Conservation (phyloP, 2,329 filamentous ascomycete genomes). For the Cercospora beticola region DNA sequence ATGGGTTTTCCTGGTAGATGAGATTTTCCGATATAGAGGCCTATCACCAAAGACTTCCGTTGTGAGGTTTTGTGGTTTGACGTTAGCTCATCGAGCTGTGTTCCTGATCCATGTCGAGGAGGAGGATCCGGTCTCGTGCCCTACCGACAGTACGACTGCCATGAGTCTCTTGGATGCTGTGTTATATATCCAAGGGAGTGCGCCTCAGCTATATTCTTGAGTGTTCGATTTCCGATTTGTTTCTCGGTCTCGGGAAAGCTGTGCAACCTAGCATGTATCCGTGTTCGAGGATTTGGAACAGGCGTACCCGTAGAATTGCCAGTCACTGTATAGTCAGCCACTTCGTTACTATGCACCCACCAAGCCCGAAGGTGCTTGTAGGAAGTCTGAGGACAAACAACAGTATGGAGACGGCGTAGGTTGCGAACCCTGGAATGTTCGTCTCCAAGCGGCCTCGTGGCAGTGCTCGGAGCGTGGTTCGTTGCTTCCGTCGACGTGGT, state of each 20-base stretch:
- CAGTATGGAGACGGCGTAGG: no score
- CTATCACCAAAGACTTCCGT: not conserved
- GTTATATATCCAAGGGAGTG: not conserved
- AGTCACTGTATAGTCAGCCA: not conserved
- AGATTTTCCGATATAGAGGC: not conserved
- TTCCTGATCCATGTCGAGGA: not conserved
- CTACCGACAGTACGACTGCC: not conserved
- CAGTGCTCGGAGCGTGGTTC: not conserved
- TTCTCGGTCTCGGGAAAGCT: not conserved
- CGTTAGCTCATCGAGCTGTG: not conserved
- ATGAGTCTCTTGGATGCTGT: not conserved
- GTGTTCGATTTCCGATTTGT: not conserved
- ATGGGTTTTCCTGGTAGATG: not conserved
- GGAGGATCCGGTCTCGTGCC: not conserved
- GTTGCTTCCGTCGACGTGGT: not conserved
- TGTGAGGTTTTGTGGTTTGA: not conserved
- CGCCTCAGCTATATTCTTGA: not conserved
- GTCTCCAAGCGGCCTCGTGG: not conserved
- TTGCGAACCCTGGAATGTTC: not conserved
- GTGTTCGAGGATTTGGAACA: not conserved
- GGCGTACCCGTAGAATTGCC: not conserved
- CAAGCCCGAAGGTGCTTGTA: not conserved
- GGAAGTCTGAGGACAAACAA: not conserved
- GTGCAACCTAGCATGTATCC: not conserved
- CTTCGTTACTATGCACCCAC: not conserved